Evolutionary conservation across 352 stramenopile genomes (phyloP), one percentile per base, ranked within the genome.

Genomic region (Phytophthora niederhauseri): DNA sequence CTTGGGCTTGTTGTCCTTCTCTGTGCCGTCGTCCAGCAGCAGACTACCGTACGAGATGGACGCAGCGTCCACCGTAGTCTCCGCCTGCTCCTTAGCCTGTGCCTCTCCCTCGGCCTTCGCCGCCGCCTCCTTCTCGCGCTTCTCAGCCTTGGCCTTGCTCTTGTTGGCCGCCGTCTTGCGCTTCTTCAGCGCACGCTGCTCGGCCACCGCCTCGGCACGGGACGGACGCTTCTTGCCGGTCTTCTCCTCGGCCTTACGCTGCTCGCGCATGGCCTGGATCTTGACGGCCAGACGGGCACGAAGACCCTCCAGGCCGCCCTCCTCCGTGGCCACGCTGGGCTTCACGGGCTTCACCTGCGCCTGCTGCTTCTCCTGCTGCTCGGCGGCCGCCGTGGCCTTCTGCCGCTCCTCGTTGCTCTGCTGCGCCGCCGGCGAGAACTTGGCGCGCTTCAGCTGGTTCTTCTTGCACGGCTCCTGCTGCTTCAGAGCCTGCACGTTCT

Each of bases 41-140:
- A 94, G 61, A 57, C 81, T 92, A n/a, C 86, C 86, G 62, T 94
- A 94, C 46, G 86, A 94, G 58, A 94, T 91, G 19, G 77, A 80
- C 2, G 72, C 61, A 9, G 63, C 57, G 9, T 73, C 69, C 9
- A 65, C 61, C 5, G 43, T 61, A 5, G 76, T 60, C 7, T 66
- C 60, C 19, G 43, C 55, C 34, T 61, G 68, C 15, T 57, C 28
- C 20, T 57, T 61, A 15, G 45, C 66, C 24, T 77, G 70, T 61
- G 46, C 48, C 11, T 72, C 45, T 11, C 49, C 51, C 30, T 66
- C 57, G 15, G 51, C 45, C 26, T 75, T 61, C 4, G 51, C 34
- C 12, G 49, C 59, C n/a, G 66, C 61, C 70, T 88, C 73, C 57
- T 84, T 75, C 54, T 85, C 85, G 20, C 63, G 53, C 36, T 77